phyloP scores from a whole-genome alignment of 441 rosid genomes.

The Syzygium malaccense region DNA sequence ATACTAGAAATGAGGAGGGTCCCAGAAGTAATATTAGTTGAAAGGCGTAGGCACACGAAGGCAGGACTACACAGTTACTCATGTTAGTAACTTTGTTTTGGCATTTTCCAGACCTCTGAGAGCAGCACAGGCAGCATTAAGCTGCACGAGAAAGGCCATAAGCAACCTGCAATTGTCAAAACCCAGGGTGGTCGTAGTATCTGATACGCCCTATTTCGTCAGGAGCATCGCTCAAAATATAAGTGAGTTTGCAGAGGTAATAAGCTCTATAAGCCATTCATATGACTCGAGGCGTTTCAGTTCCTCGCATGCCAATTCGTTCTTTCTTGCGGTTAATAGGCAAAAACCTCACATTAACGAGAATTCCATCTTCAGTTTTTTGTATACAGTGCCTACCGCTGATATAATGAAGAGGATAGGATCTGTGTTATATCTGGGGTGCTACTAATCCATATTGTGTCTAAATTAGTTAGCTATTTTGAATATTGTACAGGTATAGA shows the following conservation, averaged over 20 bases:
- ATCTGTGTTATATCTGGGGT: not conserved
- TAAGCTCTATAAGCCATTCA: not conserved
- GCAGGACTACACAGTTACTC: constrained; percentile 4
- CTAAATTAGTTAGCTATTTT: not conserved
- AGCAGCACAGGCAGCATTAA: constrained; percentile 60
- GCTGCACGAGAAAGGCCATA: constrained; percentile 53
- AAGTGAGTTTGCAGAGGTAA: constrained; percentile 77
- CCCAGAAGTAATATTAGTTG: not conserved
- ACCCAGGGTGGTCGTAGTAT: constrained; percentile 68
- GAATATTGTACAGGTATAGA: not conserved
- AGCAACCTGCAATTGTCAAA: constrained; percentile 26
- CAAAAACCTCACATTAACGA: not conserved
- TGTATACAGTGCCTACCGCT: not conserved
- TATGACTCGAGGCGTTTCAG: not conserved
- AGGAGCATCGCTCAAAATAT: constrained; percentile 36
- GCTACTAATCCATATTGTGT: not conserved
- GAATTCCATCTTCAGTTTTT: not conserved
- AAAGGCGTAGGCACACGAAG: not conserved
- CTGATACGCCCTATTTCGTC: constrained; percentile 77
- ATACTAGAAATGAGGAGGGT: not conserved
- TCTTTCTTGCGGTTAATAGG: not conserved
- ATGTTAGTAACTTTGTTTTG: constrained; percentile 1
- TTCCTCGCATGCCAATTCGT: not conserved
- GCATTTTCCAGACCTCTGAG: constrained; percentile 56
- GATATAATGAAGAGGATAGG: not conserved